Conservation (phyloP, 2,329 filamentous ascomycete genomes). For the Botrytis deweyae region DNA sequence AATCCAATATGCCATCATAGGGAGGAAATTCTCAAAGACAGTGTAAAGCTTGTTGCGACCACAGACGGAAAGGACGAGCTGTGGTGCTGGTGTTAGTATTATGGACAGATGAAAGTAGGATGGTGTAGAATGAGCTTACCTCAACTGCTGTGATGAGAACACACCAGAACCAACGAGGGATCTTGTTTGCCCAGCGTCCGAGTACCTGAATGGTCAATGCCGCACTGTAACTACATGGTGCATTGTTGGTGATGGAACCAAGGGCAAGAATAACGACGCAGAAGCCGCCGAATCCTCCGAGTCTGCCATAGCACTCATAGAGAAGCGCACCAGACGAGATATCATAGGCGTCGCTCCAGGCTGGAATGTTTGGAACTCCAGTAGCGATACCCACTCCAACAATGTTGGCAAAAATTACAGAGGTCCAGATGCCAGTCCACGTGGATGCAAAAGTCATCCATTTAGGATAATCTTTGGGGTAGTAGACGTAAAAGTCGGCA, state of each 20-base stretch:
- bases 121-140: conserved; percentile 14
- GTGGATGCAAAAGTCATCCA: conserved; percentile 28
- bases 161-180: conserved; percentile 57
- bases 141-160: conserved; percentile 25
- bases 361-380: conserved; percentile 23
- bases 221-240: conserved; percentile 61
- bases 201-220: conserved; percentile 66
- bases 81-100: background rate
- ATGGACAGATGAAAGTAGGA: background rate
- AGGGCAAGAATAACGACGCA: conserved; percentile 63
- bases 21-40: conserved; percentile 51
- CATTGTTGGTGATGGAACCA: conserved; percentile 62
- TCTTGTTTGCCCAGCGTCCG: conserved; percentile 52
- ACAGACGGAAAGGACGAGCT: conserved; percentile 24
- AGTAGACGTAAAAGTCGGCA: conserved; percentile 31
- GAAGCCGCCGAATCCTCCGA: conserved; percentile 63
- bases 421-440: conserved; percentile 22
- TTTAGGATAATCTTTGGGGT: conserved; percentile 34
- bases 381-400: conserved; percentile 28
- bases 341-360: conserved; percentile 24
- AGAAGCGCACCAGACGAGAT: conserved; percentile 24
- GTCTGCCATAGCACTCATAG: conserved; percentile 48
- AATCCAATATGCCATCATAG: conserved; percentile 59
- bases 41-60: conserved; percentile 27
- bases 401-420: conserved; percentile 25